Evolutionary conservation across 208 protist genomes (phyloP).

Genomic region (Trypanosoma avium): DNA sequence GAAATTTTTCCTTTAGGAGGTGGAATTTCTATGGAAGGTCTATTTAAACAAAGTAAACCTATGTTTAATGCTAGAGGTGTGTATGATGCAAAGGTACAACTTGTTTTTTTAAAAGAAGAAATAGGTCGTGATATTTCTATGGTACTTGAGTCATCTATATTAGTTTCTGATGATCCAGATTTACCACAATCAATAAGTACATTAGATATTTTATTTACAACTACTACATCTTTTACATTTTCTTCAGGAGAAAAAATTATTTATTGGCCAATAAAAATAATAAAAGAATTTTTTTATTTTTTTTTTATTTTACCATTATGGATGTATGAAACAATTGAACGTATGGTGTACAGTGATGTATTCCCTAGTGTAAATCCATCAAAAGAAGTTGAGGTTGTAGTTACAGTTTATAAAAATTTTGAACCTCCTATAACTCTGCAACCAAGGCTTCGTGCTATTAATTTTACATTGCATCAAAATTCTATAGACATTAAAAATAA

Average conservation of each 20-base stretch:
- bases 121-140: constrained; percentile 48
- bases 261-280: constrained; percentile 11
- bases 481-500: not conserved
- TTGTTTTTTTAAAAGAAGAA: constrained; percentile 61
- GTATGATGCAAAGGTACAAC: constrained; percentile 56
- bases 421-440: constrained; percentile 56
- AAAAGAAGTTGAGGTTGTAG: constrained; percentile 52
- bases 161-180: constrained; percentile 49
- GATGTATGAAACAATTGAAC: constrained; percentile 22
- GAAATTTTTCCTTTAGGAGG: constrained; percentile 54
- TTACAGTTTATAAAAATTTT: constrained; percentile 64
- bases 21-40: constrained; percentile 49
- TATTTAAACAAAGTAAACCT: constrained; percentile 46
- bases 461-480: constrained; percentile 68
- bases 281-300: constrained; percentile 20
- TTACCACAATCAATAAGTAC: constrained; percentile 33
- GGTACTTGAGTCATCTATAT: constrained; percentile 52
- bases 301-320: constrained; percentile 38
- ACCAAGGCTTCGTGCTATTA: constrained; percentile 66
- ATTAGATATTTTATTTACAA: constrained; percentile 56
- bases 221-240: constrained; percentile 41
- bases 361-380: constrained; percentile 47
- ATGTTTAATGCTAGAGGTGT: constrained; percentile 65
- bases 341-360: constrained; percentile 9
- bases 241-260: constrained; percentile 31